phyloP scores from a whole-genome alignment of 2,329 filamentous ascomycete genomes.

The Aureobasidium sp. region DNA sequence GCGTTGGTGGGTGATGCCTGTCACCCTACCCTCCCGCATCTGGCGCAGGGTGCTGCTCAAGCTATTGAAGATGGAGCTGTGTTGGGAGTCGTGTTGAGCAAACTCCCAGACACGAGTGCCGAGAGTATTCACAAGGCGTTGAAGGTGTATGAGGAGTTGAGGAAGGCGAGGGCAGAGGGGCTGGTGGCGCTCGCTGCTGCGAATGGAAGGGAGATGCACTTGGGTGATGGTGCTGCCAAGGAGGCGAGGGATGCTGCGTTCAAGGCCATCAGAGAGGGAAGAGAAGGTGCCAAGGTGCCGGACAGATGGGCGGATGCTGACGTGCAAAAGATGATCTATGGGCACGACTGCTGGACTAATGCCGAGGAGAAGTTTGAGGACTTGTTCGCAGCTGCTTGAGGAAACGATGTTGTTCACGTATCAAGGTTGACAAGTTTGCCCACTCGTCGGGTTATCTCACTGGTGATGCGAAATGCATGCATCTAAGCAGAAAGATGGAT shows the following conservation, averaged over 20 bases:
- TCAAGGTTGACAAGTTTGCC: too few species aligned
- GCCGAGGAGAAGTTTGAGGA: slow-evolving; percentile 39
- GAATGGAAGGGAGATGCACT: slow-evolving; percentile 47
- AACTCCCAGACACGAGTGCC: slow-evolving; percentile 40
- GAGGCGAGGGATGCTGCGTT: slow-evolving; percentile 53
- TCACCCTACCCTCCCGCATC: slow-evolving; percentile 57
- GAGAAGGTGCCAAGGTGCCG: slow-evolving; percentile 36
- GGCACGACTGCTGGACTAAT: slow-evolving; percentile 38
- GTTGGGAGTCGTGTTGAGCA: slow-evolving; percentile 45
- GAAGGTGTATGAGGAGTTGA: slow-evolving; percentile 49
- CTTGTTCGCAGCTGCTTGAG: slow-evolving; percentile 25
- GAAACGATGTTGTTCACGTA: too few species aligned
- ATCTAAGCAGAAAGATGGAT: too few species aligned
- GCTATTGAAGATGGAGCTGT: slow-evolving; percentile 59
- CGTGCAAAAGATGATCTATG: slow-evolving; percentile 44
- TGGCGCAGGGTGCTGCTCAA: slow-evolving; percentile 59
- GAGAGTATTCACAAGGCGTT: slow-evolving; percentile 47
- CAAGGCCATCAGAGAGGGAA: slow-evolving; percentile 38
- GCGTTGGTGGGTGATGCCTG: slow-evolving; percentile 55
- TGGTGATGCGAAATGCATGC: too few species aligned
- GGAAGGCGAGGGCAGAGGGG: slow-evolving; percentile 50
- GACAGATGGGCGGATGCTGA: slow-evolving; percentile 49
- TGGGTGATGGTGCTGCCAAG: slow-evolving; percentile 53
- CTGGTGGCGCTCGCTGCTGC: slow-evolving; percentile 52
- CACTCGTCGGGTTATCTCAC: too few species aligned